Evolutionary conservation across 768 basidiomycete species (phyloP).

Genomic region (Coprinellus micaceus): DNA sequence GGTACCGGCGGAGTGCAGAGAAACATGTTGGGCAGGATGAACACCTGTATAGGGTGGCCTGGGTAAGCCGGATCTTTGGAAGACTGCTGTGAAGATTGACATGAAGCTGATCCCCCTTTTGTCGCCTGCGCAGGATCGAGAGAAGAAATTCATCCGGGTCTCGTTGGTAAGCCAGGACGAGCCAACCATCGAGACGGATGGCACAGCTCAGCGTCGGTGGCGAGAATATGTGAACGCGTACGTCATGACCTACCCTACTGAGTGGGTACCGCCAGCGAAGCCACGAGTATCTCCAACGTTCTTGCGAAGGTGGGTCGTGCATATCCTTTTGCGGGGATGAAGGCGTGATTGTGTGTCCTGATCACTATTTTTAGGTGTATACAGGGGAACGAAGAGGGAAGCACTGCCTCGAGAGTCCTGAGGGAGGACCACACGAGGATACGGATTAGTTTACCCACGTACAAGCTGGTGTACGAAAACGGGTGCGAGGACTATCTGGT

Average conservation of each 20-base stretch:
- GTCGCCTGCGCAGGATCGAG: constrained; percentile 46
- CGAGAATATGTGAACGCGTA: constrained; percentile 71
- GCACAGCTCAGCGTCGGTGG: constrained; percentile 56
- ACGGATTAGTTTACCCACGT: constrained; percentile 54
- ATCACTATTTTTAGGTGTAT: constrained; percentile 51
- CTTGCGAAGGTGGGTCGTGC: constrained; percentile 52
- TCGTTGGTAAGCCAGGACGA: constrained; percentile 61
- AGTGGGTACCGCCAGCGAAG: constrained; percentile 54
- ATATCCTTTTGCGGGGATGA: constrained; percentile 13
- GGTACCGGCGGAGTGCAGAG: constrained; percentile 79
- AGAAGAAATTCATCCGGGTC: constrained; percentile 53
- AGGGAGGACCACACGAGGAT: constrained; percentile 42
- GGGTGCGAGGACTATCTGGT: constrained; percentile 58
- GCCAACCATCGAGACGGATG: constrained; percentile 58
- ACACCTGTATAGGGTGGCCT: constrained; percentile 74
- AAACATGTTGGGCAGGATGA: constrained; percentile 64
- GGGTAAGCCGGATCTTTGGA: constrained; percentile 48
- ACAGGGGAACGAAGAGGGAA: constrained; percentile 34
- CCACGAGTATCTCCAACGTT: constrained; percentile 40
- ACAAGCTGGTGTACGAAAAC: constrained; percentile 67
- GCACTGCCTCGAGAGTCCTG: constrained; percentile 31
- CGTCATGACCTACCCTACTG: constrained; percentile 65
- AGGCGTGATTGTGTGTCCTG: constrained; percentile 21
- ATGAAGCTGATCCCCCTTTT: not conserved
- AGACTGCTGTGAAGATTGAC: not conserved